phyloP scores from a whole-genome alignment of 176 grass and related monocot genomes.

The Aechmea fasciata region DNA sequence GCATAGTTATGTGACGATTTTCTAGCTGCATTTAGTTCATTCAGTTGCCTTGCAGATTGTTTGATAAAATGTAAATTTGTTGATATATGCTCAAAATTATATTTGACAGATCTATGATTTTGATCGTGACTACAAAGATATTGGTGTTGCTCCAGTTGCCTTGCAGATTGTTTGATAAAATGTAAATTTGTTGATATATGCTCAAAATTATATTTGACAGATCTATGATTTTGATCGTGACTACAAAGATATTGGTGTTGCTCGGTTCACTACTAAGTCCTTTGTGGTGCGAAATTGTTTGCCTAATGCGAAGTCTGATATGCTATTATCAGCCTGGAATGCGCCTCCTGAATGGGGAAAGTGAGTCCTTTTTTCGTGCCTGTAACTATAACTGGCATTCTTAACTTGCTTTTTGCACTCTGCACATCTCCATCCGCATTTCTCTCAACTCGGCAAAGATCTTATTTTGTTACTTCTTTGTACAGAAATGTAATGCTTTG shows the following conservation, averaged over 20 bases:
- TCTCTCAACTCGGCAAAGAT: no score
- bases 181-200: conserved; percentile 8
- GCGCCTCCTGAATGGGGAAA: conserved; percentile 77
- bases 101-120: conserved; percentile 72
- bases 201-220: conserved; percentile 34
- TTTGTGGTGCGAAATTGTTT: conserved; percentile 96
- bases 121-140: conserved; percentile 97
- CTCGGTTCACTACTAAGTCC: conserved; percentile 81
- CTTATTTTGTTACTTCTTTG: background rate
- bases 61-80: background rate
- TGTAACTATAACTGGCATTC: background rate
- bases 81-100: conserved; percentile 12
- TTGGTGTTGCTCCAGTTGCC: conserved; percentile 77
- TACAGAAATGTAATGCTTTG: conserved; percentile 88
- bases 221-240: conserved; percentile 90
- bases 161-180: background rate
- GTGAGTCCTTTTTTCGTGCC: conserved; percentile 36
- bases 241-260: conserved; percentile 94
- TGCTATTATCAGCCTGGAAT: conserved; percentile 96
- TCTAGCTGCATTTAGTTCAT: background rate
- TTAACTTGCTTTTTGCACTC: background rate
- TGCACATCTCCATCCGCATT: background rate
- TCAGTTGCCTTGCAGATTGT: background rate
- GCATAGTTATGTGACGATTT: no score
- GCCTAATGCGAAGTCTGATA: conserved; percentile 77